These are phyloP conservation scores for Aureobasidium sp. DNA, from an alignment of 2,329 filamentous ascomycete species.

Conservation along the genomic window DNA sequence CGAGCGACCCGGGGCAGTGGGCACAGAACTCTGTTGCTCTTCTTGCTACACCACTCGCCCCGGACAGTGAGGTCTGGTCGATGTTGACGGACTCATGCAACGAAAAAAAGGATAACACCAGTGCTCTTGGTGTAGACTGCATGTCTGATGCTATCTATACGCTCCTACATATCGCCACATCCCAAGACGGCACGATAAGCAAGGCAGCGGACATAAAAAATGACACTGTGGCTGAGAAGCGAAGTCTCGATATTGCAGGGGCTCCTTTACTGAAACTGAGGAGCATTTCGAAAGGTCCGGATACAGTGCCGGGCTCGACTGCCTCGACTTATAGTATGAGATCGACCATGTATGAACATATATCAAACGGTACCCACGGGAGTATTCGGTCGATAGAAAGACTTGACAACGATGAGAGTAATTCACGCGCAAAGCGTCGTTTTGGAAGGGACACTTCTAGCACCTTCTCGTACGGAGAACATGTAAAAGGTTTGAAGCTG, in stretches of 20 bases:
- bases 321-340: not conserved
- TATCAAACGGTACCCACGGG: not conserved
- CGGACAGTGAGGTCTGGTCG: no score
- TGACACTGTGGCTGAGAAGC: not conserved
- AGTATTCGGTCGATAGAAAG: not conserved
- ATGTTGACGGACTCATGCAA: no score
- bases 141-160: not conserved
- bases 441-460: not conserved
- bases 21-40: not conserved
- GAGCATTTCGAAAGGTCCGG: not conserved
- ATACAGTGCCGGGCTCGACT: not conserved
- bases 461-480: slow-evolving; percentile 1
- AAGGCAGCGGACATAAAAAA: not conserved
- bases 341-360: not conserved
- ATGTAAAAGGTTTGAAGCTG: slow-evolving; percentile 1
- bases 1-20: no score
- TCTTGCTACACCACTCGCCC: not conserved
- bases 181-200: not conserved
- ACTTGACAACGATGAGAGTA: not conserved
- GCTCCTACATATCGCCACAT: not conserved
- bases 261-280: not conserved
- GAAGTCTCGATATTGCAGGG: not conserved
- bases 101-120: no score
- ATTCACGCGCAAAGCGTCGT: no score
- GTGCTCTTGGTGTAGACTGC: not conserved